These are phyloP conservation scores for Peronospora belbahrii DNA, from an alignment of 352 stramenopile genomes.

Conservation along the genomic window DNA sequence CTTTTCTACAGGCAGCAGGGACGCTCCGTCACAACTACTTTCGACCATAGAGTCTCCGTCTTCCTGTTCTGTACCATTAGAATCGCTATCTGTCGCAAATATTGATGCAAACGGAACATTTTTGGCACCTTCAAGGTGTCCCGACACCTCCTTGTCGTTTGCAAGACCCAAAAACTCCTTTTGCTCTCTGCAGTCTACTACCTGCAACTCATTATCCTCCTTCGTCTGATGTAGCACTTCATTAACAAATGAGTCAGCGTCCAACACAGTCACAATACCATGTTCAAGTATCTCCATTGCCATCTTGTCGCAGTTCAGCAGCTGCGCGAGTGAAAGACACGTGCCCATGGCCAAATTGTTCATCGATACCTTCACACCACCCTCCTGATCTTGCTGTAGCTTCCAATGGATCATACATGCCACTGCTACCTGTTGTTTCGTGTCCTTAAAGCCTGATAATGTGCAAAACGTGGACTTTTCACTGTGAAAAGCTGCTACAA, in stretches of 20 bases:
- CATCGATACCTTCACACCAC: constrained; percentile 15
- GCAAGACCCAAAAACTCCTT: constrained; percentile 44
- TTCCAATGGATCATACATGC: constrained; percentile 48
- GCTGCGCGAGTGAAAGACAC: constrained; percentile 32
- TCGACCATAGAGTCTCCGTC: constrained; percentile 18
- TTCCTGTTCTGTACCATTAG: constrained; percentile 16
- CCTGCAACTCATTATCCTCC: constrained; percentile 25
- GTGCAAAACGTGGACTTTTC: constrained; percentile 16
- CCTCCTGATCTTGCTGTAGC: constrained; percentile 19
- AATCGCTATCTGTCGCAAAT: constrained; percentile 26
- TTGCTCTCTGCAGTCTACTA: constrained; percentile 46
- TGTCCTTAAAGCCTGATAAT: constrained; percentile 25
- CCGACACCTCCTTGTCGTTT: constrained; percentile 30
- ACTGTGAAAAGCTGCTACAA: constrained; percentile 5
- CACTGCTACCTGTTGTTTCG: constrained; percentile 42
- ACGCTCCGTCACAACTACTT: constrained; percentile 19
- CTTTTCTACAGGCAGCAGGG: constrained; percentile 33
- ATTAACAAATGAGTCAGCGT: constrained; percentile 20
- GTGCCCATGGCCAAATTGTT: constrained; percentile 21
- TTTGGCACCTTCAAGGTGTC: constrained; percentile 41
- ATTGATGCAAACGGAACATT: constrained; percentile 48
- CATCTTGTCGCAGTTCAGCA: constrained; percentile 33
- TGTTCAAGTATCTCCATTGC: constrained; percentile 19
- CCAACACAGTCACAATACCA: constrained; percentile 18
- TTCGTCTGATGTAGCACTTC: constrained; percentile 25